A percentile compares a stretch with the other conserved stretches of the same genome.
Conservation (phyloP, 2,329 filamentous ascomycete genomes). For the Dichotomopilus funicola region DNA sequence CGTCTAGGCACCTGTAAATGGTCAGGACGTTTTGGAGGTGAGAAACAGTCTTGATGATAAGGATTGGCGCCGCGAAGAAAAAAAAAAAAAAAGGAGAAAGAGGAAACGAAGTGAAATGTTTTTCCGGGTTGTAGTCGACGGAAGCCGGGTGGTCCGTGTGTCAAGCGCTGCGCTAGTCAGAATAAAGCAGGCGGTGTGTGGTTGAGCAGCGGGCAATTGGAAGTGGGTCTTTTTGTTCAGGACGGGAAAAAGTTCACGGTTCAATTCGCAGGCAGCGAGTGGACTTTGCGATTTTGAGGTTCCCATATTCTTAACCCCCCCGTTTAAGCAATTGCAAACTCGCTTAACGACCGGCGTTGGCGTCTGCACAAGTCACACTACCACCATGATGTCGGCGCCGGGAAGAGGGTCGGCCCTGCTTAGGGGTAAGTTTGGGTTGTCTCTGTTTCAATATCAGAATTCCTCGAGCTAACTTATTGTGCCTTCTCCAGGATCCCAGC, state of each 20-base stretch:
- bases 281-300: slow-evolving; percentile 1
- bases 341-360: slow-evolving; percentile 6
- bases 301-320: neutral
- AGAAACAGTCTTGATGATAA: slow-evolving; percentile 86
- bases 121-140: slow-evolving; percentile 13
- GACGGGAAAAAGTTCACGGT: slow-evolving; percentile 28
- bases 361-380: slow-evolving; percentile 9
- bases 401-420: slow-evolving; percentile 50
- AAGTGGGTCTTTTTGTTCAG: slow-evolving; percentile 4
- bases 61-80: slow-evolving; percentile 64
- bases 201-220: neutral
- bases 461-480: neutral
- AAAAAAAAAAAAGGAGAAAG: slow-evolving; percentile 26
- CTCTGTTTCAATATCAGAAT: neutral
- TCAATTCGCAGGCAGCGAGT: neutral
- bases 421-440: slow-evolving; percentile 35
- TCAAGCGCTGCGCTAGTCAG: neutral
- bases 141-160: slow-evolving; percentile 10
- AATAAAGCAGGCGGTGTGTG: slow-evolving; percentile 18
- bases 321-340: neutral
- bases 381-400: slow-evolving; percentile 45
- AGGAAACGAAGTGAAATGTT: neutral
- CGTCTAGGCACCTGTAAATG: slow-evolving; percentile 89
- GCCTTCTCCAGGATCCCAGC: slow-evolving; percentile 21
- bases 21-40: slow-evolving; percentile 71